A percentile compares a stretch with the other conserved stretches of the same genome.
Conservation (phyloP, 176 grass and related monocot genomes). For the Oropetium thomaeum region DNA sequence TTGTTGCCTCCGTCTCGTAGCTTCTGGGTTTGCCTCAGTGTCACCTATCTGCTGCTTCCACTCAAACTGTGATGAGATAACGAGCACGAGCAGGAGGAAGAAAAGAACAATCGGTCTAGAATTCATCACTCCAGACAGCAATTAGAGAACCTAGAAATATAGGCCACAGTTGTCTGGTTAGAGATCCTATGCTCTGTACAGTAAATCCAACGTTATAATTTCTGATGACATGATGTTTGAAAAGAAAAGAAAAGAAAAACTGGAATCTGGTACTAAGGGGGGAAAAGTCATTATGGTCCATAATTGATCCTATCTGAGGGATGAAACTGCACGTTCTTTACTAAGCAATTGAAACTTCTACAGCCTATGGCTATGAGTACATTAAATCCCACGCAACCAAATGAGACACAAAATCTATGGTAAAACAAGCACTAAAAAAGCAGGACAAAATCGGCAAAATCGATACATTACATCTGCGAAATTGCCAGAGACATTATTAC, state of each 20-base stretch:
- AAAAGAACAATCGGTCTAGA: conserved; percentile 53
- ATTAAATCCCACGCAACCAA: too few species aligned
- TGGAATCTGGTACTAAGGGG: not conserved
- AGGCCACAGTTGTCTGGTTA: not conserved
- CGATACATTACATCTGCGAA: too few species aligned
- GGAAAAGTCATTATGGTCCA: not conserved
- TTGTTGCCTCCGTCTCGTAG: conserved; percentile 46
- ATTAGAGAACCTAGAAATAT: conserved; percentile 32
- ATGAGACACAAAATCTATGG: too few species aligned
- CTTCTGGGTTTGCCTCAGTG: conserved; percentile 44
- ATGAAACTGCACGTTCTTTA: too few species aligned
- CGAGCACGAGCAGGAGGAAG: conserved; percentile 73
- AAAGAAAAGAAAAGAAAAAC: not conserved
- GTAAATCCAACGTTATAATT: not conserved
- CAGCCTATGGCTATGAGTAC: too few species aligned
- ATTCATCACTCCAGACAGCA: conserved; percentile 48
- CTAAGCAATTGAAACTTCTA: too few species aligned
- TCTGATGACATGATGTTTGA: not conserved
- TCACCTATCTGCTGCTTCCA: conserved; percentile 78
- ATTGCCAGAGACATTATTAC: too few species aligned
- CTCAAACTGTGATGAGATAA: conserved; percentile 72
- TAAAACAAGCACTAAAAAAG: too few species aligned
- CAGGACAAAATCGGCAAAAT: too few species aligned
- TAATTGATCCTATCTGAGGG: too few species aligned
- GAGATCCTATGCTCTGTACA: not conserved